These are phyloP conservation scores for Verticillium nonalfalfae DNA, from an alignment of 2,329 filamentous ascomycete species.

Conservation along the genomic window DNA sequence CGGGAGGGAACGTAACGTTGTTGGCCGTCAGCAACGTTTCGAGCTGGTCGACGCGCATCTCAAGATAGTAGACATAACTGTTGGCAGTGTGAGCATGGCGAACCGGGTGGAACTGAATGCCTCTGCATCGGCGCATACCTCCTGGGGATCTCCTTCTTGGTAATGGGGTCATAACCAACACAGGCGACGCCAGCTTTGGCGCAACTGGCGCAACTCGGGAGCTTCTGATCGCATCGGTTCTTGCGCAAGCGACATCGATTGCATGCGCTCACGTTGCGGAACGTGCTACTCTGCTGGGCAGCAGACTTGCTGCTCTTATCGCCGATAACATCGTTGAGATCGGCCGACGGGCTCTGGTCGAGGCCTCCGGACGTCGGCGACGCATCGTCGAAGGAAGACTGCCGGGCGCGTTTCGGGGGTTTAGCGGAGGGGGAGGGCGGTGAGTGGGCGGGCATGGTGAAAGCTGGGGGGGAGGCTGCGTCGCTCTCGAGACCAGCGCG, in stretches of 20 bases:
- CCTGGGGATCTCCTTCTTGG: conserved; percentile 89
- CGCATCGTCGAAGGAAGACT: conserved; percentile 43
- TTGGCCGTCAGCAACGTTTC: conserved; percentile 68
- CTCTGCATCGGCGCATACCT: conserved; percentile 53
- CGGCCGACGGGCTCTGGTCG: conserved; percentile 26
- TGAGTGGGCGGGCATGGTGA: conserved; percentile 36
- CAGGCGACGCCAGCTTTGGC: conserved; percentile 89
- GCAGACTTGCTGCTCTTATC: conserved; percentile 27
- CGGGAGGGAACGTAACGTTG: conserved; percentile 64
- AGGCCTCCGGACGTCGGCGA: conserved; percentile 28
- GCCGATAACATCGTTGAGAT: conserved; percentile 20
- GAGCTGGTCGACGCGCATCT: conserved; percentile 77
- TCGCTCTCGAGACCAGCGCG: background rate
- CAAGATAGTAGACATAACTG: conserved; percentile 92
- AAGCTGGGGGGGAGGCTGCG: background rate
- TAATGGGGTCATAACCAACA: conserved; percentile 94
- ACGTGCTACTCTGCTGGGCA: conserved; percentile 51
- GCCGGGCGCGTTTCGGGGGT: conserved; percentile 52
- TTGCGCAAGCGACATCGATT: conserved; percentile 89
- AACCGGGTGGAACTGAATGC: background rate
- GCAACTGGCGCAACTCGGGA: conserved; percentile 86
- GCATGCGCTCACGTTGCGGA: conserved; percentile 88
- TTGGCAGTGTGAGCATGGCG: background rate
- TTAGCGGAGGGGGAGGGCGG: conserved; percentile 44
- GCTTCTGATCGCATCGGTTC: conserved; percentile 88